Percentiles rank a stretch among this genome's conserved stretches.
Evolutionary conservation across 768 basidiomycete species (phyloP).

Genomic region (Leccinum rimulosum): DNA sequence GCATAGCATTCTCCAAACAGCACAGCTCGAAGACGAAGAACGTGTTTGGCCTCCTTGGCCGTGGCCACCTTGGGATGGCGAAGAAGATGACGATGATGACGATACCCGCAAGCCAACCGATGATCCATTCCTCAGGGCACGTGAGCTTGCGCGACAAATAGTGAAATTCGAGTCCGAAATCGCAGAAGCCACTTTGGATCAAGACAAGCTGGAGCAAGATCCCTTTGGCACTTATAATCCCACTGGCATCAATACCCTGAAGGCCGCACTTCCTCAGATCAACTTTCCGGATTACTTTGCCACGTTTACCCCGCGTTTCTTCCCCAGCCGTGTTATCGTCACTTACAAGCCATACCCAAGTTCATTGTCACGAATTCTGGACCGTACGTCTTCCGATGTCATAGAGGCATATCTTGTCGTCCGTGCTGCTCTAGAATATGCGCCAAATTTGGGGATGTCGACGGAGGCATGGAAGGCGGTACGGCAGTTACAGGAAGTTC

Average conservation of each 20-base stretch:
- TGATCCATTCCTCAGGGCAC: constrained; percentile 45
- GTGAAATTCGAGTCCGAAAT: constrained; percentile 76
- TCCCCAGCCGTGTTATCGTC: constrained; percentile 74
- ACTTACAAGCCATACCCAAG: constrained; percentile 76
- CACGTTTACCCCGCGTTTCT: constrained; percentile 73
- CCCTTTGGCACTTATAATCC: constrained; percentile 91
- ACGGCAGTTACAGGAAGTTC: constrained; percentile 62
- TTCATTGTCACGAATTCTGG: constrained; percentile 66
- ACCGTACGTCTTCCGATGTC: constrained; percentile 62
- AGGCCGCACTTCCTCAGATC: constrained; percentile 67
- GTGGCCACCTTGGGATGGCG: constrained; percentile 82
- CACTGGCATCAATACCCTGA: constrained; percentile 64
- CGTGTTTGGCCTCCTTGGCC: constrained; percentile 76
- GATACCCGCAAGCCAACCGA: constrained; percentile 35
- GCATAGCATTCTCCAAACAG: constrained; percentile 35
- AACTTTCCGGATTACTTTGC: constrained; percentile 86
- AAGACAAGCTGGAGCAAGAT: constrained; percentile 74
- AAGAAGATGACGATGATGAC: constrained; percentile 48
- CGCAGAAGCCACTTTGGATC: constrained; percentile 76
- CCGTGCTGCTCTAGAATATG: constrained; percentile 67
- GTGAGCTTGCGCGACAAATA: constrained; percentile 65
- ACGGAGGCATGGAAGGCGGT: constrained; percentile 81
- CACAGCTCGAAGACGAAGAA: constrained; percentile 34
- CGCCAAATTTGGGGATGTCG: constrained; percentile 67
- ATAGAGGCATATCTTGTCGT: constrained; percentile 86